These are phyloP conservation scores for Aethionema arabicum DNA, from an alignment of 345 rosid species.

Conservation along the genomic window DNA sequence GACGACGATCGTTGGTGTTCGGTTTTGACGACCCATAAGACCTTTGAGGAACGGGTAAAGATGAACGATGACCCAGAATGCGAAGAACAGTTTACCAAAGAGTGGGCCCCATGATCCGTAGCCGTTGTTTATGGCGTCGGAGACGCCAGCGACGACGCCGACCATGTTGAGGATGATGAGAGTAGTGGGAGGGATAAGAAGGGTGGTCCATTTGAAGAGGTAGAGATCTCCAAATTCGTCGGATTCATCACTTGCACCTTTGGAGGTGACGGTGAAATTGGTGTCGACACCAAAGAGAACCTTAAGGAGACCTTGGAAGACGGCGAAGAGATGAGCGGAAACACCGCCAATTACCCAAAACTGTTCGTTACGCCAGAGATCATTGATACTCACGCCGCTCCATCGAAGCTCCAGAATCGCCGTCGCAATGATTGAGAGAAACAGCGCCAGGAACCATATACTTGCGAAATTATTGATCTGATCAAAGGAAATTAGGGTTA, in stretches of 20 bases:
- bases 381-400: constrained; percentile 87
- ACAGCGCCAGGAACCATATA: constrained; percentile 86
- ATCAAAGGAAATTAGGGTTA: background rate
- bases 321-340: constrained; percentile 93
- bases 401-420: constrained; percentile 85
- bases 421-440: constrained; percentile 83
- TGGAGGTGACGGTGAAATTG: constrained; percentile 91
- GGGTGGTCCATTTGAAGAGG: constrained; percentile 97
- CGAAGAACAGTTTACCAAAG: constrained; percentile 87
- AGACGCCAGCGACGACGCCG: constrained; percentile 87
- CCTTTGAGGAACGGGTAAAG: constrained; percentile 97
- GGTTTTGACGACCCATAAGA: constrained; percentile 87
- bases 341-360: constrained; percentile 99
- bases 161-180: constrained; percentile 90
- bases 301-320: constrained; percentile 96
- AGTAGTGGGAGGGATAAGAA: constrained; percentile 93
- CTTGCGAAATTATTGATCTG: constrained; percentile 86
- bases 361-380: constrained; percentile 95
- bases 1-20: constrained; percentile 93
- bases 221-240: constrained; percentile 89
- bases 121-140: constrained; percentile 86
- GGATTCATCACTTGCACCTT: constrained; percentile 57
- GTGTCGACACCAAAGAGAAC: constrained; percentile 93
- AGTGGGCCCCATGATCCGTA: constrained; percentile 91
- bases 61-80: constrained; percentile 95